phyloP scores from a whole-genome alignment of 768 basidiomycete species.

The Tubosaeta sp. region DNA sequence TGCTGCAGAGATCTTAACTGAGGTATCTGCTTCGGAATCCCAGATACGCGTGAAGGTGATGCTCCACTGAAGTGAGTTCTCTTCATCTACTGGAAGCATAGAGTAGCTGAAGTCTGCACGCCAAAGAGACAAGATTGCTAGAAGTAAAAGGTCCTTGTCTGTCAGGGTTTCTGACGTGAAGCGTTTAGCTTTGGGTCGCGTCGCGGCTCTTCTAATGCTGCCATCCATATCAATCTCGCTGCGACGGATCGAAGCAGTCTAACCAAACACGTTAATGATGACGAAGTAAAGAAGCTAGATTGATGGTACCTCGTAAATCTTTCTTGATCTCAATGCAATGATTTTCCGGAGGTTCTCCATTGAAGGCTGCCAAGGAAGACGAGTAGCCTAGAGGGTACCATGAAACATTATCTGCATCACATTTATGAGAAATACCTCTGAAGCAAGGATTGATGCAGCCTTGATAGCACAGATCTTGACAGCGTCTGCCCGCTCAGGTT shows the following conservation, averaged over 20 bases:
- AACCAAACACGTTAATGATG: conserved; percentile 10
- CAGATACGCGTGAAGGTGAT: conserved; percentile 49
- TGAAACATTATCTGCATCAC: conserved; percentile 6
- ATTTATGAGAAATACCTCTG: conserved; percentile 49
- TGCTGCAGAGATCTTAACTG: conserved; percentile 60
- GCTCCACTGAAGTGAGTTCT: conserved; percentile 46
- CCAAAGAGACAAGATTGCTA: conserved; percentile 70
- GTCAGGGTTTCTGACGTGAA: conserved; percentile 54
- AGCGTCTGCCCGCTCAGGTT: conserved; percentile 75
- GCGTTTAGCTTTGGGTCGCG: conserved; percentile 60
- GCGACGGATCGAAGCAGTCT: conserved; percentile 51
- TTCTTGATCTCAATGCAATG: conserved; percentile 46
- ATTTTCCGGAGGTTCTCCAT: conserved; percentile 44
- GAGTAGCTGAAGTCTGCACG: conserved; percentile 54
- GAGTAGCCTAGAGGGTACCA: conserved; percentile 38
- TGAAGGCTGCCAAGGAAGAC: conserved; percentile 53
- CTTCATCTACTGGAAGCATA: conserved; percentile 39
- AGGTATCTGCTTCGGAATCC: conserved; percentile 58
- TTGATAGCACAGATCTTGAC: conserved; percentile 76
- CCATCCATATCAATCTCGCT: conserved; percentile 60
- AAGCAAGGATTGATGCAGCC: conserved; percentile 62
- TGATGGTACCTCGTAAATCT: conserved; percentile 51
- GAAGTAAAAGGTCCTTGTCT: conserved; percentile 66
- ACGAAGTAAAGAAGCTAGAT: conserved; percentile 3
- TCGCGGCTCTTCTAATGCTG: conserved; percentile 46